Evolutionary conservation across 1,284 basidiomycete genomes (phyloP).

Genomic region (Puccinia hordei): DNA sequence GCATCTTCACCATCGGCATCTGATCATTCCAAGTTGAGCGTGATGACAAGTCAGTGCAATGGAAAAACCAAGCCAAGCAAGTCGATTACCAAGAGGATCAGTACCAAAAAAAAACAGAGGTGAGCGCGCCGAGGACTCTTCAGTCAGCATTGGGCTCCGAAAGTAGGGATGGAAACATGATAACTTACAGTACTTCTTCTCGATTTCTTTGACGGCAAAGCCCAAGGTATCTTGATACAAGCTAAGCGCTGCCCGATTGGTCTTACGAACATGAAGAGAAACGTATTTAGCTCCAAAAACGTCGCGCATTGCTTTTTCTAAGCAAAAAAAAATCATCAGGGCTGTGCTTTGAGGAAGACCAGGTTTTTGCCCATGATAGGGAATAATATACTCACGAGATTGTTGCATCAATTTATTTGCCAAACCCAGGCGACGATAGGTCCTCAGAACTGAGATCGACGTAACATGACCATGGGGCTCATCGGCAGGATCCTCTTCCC

Average conservation of each 20-base stretch:
- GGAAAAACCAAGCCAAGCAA: neutral
- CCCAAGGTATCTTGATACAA: slow-evolving; percentile 81
- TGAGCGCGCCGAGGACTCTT: neutral
- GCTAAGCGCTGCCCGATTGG: slow-evolving; percentile 78
- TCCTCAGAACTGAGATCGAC: slow-evolving; percentile 82
- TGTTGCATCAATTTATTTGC: slow-evolving; percentile 85
- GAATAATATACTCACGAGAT: slow-evolving; percentile 68
- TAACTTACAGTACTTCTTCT: slow-evolving; percentile 76
- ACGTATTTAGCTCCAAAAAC: slow-evolving; percentile 76
- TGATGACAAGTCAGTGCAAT: neutral
- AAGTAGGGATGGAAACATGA: neutral
- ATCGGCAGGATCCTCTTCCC: slow-evolving; percentile 70
- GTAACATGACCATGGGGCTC: slow-evolving; percentile 81
- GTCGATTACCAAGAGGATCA: slow-evolving; percentile 6
- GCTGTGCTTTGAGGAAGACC: neutral
- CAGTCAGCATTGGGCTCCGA: neutral
- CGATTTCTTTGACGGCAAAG: slow-evolving; percentile 73
- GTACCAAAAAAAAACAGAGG: neutral
- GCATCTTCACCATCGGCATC: slow-evolving; percentile 92
- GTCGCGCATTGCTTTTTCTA: slow-evolving; percentile 83
- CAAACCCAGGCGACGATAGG: slow-evolving; percentile 79
- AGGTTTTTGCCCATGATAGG: neutral
- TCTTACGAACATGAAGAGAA: slow-evolving; percentile 81
- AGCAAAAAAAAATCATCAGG: neutral
- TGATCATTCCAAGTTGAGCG: slow-evolving; percentile 57